Conservation (phyloP, 371 early-diverging fungal species). For the Dichotomocladium elegans region DNA sequence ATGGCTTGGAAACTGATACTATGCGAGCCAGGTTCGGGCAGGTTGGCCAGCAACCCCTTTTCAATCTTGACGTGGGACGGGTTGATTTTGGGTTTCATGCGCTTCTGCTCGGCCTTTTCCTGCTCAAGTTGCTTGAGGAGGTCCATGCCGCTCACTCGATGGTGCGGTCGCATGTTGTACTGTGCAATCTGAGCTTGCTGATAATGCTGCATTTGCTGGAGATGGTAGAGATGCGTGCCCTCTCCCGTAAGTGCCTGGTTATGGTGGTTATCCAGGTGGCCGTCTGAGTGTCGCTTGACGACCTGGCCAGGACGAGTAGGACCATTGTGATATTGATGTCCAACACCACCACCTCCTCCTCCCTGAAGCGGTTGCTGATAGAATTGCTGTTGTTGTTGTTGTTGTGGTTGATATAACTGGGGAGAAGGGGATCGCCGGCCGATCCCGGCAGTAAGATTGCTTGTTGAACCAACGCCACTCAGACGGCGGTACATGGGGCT, state of each 20-base stretch:
- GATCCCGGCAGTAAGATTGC: constrained; percentile 4
- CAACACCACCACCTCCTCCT: background rate
- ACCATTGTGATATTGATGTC: no score
- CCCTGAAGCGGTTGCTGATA: no score
- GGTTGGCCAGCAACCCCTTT: constrained; percentile 32
- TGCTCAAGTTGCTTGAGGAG: constrained; percentile 40
- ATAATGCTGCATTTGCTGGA: constrained; percentile 27
- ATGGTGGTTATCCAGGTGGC: background rate
- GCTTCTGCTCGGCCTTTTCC: constrained; percentile 34
- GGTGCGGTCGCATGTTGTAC: constrained; percentile 16
- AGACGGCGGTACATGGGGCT: constrained; percentile 12
- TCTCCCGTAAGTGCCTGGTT: constrained; percentile 4
- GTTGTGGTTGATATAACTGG: background rate
- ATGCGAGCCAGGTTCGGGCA: constrained; percentile 43
- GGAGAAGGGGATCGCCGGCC: constrained; percentile 9
- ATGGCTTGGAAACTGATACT: constrained; percentile 43
- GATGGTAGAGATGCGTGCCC: constrained; percentile 21
- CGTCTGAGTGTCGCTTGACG: constrained; percentile 9
- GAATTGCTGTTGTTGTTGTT: background rate
- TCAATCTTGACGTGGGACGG: constrained; percentile 40
- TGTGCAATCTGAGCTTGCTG: constrained; percentile 25
- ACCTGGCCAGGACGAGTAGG: background rate
- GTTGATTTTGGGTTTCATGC: constrained; percentile 28
- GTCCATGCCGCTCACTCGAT: constrained; percentile 41
- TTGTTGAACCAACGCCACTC: constrained; percentile 13